A percentile compares a stretch with the other conserved stretches of the same genome.
phyloP scores from a whole-genome alignment of 148 eudicot species.

The Camellia japonica region DNA sequence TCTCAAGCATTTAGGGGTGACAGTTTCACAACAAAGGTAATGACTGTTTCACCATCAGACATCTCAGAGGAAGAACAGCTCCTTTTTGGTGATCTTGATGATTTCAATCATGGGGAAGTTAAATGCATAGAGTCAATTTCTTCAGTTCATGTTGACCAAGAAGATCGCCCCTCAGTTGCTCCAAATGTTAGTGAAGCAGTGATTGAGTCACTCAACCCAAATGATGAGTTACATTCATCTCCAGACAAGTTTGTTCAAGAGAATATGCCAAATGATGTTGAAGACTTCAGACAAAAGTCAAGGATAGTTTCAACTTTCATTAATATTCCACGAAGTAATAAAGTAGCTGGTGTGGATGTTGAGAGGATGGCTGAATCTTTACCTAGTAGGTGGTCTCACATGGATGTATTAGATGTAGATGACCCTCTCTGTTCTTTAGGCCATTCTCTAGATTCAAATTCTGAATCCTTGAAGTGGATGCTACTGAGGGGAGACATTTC shows the following conservation, averaged over 20 bases:
- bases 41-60: constrained; percentile 16
- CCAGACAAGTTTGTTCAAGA: constrained; percentile 5
- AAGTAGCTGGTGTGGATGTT: constrained; percentile 25
- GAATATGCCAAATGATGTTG: neutral
- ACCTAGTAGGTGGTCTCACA: constrained; percentile 45
- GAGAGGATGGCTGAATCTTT: constrained; percentile 47
- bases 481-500: constrained; percentile 22
- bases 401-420: constrained; percentile 27
- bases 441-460: constrained; percentile 50
- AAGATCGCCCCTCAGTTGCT: constrained; percentile 20
- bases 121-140: constrained; percentile 14
- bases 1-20: constrained; percentile 15
- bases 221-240: neutral
- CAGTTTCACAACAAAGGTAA: neutral
- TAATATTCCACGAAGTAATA: constrained; percentile 29
- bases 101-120: constrained; percentile 23
- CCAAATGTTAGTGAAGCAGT: constrained; percentile 31
- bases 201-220: constrained; percentile 16
- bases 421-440: constrained; percentile 27
- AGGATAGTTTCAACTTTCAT: constrained; percentile 28
- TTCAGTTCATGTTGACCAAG: constrained; percentile 26
- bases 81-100: constrained; percentile 59
- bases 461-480: constrained; percentile 27
- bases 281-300: neutral
- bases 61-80: constrained; percentile 55